A percentile compares a stretch with the other conserved stretches of the same genome.
Conservation (phyloP, 768 basidiomycete species). For the Lactifluus rugatus region DNA sequence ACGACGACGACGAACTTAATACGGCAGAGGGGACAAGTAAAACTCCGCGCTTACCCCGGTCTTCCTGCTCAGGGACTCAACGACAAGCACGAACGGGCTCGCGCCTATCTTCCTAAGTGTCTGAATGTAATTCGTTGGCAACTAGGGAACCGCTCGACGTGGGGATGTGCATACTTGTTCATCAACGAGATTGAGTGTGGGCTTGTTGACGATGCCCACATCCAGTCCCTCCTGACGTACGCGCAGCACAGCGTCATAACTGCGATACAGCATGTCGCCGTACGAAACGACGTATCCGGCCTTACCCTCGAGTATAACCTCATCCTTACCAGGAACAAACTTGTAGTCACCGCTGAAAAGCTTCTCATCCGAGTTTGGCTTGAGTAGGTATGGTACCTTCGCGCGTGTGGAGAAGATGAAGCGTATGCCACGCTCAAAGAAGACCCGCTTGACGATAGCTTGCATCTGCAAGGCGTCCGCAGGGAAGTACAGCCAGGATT, state of each 20-base stretch:
- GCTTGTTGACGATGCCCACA: conserved; percentile 82
- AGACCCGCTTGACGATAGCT: conserved; percentile 64
- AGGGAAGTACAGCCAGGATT: conserved; percentile 81
- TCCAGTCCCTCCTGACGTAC: conserved; percentile 63
- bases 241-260: conserved; percentile 72
- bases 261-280: conserved; percentile 80
- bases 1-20: background rate
- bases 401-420: conserved; percentile 86
- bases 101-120: conserved; percentile 60
- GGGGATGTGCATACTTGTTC: conserved; percentile 43
- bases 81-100: conserved; percentile 72
- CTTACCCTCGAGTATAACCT: conserved; percentile 65
- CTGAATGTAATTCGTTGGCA: conserved; percentile 24
- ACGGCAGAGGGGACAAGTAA: background rate
- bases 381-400: conserved; percentile 80
- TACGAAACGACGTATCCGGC: conserved; percentile 79
- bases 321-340: conserved; percentile 80
- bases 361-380: conserved; percentile 56
- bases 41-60: conserved; percentile 45
- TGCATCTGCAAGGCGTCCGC: conserved; percentile 77
- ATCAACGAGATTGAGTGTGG: conserved; percentile 74
- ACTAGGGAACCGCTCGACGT: background rate
- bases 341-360: conserved; percentile 64
- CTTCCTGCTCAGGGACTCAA: conserved; percentile 82
- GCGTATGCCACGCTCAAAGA: conserved; percentile 74